phyloP scores from a whole-genome alignment of 2,329 filamentous ascomycete species.

The Ceratocystis cubensis region DNA sequence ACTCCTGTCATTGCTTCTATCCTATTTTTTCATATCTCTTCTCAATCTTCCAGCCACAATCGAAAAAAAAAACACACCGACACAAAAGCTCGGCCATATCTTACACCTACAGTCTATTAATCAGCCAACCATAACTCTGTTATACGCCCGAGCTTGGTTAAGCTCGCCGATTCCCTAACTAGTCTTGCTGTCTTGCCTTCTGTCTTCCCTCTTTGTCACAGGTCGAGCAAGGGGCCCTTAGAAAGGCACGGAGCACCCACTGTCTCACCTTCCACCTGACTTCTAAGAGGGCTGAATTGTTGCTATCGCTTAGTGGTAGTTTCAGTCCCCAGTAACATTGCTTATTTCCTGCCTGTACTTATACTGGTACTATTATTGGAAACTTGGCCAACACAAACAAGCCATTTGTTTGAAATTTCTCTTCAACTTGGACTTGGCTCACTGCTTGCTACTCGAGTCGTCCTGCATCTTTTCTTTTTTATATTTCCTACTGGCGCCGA shows the following conservation, averaged over 20 bases:
- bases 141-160: not conserved
- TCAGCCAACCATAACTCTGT: not conserved
- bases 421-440: not conserved
- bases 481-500: not conserved
- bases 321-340: slow-evolving; percentile 7
- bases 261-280: slow-evolving; percentile 5
- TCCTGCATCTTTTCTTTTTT: slow-evolving; percentile 12
- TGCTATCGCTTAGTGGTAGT: not conserved
- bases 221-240: not conserved
- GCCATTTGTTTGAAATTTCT: not conserved
- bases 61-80: too few species aligned
- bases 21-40: not conserved
- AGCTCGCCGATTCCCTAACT: not conserved
- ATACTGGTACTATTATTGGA: not conserved
- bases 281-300: slow-evolving; percentile 3
- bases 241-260: slow-evolving; percentile 3
- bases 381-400: not conserved
- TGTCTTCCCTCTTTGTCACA: not conserved
- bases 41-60: too few species aligned
- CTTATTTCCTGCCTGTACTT: not conserved
- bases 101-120: not conserved
- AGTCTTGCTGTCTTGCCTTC: not conserved
- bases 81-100: too few species aligned
- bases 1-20: not conserved
- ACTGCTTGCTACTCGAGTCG: not conserved